Evolutionary conservation across 176 grass and related monocot species (phyloP), one percentile per base, ranked within the genome.

Genomic region (Elaeis guineensis): DNA sequence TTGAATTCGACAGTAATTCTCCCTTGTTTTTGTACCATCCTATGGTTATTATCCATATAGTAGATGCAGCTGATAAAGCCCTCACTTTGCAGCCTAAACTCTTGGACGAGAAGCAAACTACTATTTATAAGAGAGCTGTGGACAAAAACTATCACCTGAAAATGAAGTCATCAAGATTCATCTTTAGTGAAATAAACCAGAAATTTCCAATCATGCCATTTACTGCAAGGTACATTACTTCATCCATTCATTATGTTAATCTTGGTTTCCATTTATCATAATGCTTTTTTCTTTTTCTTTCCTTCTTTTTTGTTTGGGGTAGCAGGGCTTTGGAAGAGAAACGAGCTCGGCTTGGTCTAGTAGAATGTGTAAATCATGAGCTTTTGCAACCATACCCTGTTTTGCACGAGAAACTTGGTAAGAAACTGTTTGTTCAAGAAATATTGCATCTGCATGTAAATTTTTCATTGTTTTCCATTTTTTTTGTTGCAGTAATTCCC

Each of bases 341-440:
- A 50, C 84, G 94, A 39, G 88, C 84, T 5, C 85, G 94, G 21
- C 50, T 98, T 63, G 94, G 94, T 17, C 71, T 98, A 49, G 94
- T 98, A 66, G 94, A 98, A 75, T 98, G 94, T 21, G 86, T 98
- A 69, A 98, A 98, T 51, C 94, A 98, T 79, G 94, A 98, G 18
- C 85, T 98, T 53, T 78, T 98, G 66, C 94, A 98, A 79, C 94
- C 94, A 2, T 98, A 98, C 50, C 94, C 94, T 65, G 94, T 98
- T 52, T 89, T 98, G 54, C 88, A 98, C 26, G 94, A 98, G 74
- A 98, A 89, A 49, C 94, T 79, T 79, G 94, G 94, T 98, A 80
- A 50, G 21, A 56, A 53, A 44, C 35, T 44, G 11, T 44, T 44
- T 44, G 9, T 11, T 12, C 35, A 12, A 14, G 11, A 44, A 44